These are phyloP conservation scores for Bondarzewia mesenterica DNA, from an alignment of 1,284 basidiomycete species.

Conservation along the genomic window DNA sequence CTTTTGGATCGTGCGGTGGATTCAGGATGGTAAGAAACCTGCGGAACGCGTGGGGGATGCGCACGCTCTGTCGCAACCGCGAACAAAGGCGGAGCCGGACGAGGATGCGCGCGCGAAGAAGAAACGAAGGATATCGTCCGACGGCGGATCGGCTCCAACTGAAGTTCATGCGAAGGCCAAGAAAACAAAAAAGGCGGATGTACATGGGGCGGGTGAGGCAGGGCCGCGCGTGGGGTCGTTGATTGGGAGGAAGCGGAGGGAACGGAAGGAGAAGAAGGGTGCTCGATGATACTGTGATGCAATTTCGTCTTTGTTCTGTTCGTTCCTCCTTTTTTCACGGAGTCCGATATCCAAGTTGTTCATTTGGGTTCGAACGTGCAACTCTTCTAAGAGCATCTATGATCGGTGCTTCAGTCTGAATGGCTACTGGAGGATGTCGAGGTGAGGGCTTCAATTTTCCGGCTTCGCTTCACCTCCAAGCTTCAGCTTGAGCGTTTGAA, in stretches of 20 bases:
- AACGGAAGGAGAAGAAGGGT: conserved; percentile 14
- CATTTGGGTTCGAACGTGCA: too few species aligned
- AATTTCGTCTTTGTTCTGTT: too few species aligned
- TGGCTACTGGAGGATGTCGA: too few species aligned
- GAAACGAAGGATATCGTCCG: conserved; percentile 10
- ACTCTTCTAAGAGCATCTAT: too few species aligned
- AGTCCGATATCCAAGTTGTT: too few species aligned
- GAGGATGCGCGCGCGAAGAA: conserved; percentile 16
- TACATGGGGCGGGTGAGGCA: conserved; percentile 5
- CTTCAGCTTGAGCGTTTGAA: too few species aligned
- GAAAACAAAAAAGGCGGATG: conserved; percentile 7
- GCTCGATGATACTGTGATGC: neutral
- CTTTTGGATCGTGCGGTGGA: conserved; percentile 3
- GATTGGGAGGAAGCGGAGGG: conserved; percentile 27
- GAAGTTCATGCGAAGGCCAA: conserved; percentile 11
- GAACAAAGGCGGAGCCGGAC: conserved; percentile 13
- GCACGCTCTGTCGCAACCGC: conserved; percentile 6
- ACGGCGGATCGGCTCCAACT: neutral
- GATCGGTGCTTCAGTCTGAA: too few species aligned
- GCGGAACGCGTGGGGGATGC: conserved; percentile 3
- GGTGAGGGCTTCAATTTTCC: too few species aligned
- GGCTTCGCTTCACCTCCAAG: too few species aligned
- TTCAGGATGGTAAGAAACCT: conserved; percentile 3
- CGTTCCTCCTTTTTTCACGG: too few species aligned
- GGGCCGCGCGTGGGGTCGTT: conserved; percentile 20